Evolutionary conservation across 1,139 yeast species (phyloP).

Genomic region (Pichia sp.): DNA sequence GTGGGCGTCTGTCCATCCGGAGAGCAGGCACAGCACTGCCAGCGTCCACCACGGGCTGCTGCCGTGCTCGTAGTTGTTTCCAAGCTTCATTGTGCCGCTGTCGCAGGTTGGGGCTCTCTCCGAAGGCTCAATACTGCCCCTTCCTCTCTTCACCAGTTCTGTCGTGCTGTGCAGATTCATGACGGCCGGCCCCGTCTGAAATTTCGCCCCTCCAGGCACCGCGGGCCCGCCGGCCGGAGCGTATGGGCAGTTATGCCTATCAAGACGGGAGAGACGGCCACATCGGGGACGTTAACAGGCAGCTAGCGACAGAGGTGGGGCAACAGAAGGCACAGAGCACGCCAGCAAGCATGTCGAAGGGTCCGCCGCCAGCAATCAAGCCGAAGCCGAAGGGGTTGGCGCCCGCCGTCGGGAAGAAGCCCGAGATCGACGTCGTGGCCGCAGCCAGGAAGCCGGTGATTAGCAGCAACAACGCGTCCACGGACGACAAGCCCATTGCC

Average conservation of each 20-base stretch:
- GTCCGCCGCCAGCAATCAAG: constrained; percentile 24
- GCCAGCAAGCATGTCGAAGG: constrained; percentile 12
- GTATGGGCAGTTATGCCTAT: too few relatives aligned
- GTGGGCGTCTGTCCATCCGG: background rate
- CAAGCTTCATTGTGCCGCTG: background rate
- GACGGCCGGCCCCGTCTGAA: background rate
- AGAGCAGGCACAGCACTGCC: background rate
- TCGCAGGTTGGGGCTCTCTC: background rate
- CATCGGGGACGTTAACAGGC: too few relatives aligned
- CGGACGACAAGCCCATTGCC: constrained; percentile 6
- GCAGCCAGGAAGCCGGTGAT: background rate
- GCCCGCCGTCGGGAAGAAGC: constrained; percentile 33
- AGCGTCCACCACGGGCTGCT: background rate
- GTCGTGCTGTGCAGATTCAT: background rate
- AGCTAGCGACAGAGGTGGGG: too few relatives aligned
- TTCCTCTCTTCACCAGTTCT: background rate
- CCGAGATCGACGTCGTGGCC: constrained; percentile 2
- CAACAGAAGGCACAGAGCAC: background rate
- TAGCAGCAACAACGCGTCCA: background rate
- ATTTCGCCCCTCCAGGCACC: background rate
- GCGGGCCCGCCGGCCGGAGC: background rate
- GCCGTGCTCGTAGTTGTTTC: background rate
- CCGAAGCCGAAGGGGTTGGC: constrained; percentile 23
- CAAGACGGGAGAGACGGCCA: too few relatives aligned
- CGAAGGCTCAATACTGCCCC: background rate